Conservation (phyloP, 352 stramenopile species). For the Phytopythium helicoides region DNA sequence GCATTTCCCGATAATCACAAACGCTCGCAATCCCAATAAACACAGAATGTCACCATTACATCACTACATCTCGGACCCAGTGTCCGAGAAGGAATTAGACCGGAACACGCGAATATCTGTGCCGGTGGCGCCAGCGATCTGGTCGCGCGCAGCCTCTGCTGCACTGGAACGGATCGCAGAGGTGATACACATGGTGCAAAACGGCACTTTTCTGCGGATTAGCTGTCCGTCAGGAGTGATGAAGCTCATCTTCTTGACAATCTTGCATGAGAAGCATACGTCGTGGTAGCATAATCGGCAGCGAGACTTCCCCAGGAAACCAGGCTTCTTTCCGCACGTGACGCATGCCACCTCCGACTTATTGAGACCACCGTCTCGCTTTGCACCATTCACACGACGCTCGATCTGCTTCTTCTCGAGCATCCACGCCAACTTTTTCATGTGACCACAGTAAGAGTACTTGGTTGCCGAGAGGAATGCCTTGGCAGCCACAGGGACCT, state of each 20-base stretch:
- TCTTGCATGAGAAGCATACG: constrained; percentile 26
- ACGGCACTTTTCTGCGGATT: constrained; percentile 27
- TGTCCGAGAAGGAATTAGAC: constrained; percentile 3
- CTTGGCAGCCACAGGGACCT: constrained; percentile 20
- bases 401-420: constrained; percentile 6
- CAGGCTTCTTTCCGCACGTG: constrained; percentile 23
- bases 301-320: constrained; percentile 7
- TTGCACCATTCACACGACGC: background rate
- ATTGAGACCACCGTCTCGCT: background rate
- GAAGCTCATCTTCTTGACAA: constrained; percentile 34
- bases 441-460: constrained; percentile 41
- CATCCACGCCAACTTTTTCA: constrained; percentile 56
- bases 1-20: too few species aligned
- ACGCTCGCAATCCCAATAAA: too few species aligned
- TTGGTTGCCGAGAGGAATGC: constrained; percentile 23
- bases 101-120: background rate
- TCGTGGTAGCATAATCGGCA: constrained; percentile 32
- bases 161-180: constrained; percentile 14
- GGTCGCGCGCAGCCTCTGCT: constrained; percentile 10
- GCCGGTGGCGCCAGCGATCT: constrained; percentile 5
- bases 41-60: too few species aligned
- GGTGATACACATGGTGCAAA: constrained; percentile 30
- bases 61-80: background rate
- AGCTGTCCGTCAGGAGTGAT: constrained; percentile 27
- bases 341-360: constrained; percentile 8